Percentiles rank a stretch among this genome's conserved stretches.
These are phyloP conservation scores for Epicoccum nigrum DNA, from an alignment of 2,329 filamentous ascomycete species.

Conservation along the genomic window DNA sequence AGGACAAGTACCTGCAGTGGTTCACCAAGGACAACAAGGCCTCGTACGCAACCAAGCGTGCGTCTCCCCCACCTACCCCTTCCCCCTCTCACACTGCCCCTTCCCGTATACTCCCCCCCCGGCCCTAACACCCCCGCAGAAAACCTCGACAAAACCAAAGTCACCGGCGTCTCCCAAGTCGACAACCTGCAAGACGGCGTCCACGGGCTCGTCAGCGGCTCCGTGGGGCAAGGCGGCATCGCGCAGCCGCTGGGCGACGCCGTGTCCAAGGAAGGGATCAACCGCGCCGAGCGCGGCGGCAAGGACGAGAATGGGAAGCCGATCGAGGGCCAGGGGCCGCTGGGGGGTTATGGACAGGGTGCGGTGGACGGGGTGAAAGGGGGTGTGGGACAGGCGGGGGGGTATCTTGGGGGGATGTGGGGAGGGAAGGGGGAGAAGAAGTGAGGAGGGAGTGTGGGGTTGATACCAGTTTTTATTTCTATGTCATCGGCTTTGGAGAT, in stretches of 20 bases:
- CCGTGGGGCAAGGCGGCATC: constrained; percentile 72
- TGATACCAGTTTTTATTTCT: background rate
- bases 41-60: constrained; percentile 72
- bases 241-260: constrained; percentile 68
- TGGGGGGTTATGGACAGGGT: constrained; percentile 41
- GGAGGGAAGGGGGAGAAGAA: constrained; percentile 29
- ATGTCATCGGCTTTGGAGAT: background rate
- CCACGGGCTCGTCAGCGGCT: constrained; percentile 65
- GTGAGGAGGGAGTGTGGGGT: constrained; percentile 25
- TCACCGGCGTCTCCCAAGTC: constrained; percentile 70
- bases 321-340: constrained; percentile 51
- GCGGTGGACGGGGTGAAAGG: constrained; percentile 43
- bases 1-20: constrained; percentile 73
- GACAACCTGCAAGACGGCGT: constrained; percentile 72
- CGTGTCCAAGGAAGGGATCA: constrained; percentile 68
- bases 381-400: constrained; percentile 29
- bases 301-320: constrained; percentile 63
- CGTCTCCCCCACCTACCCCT: constrained; percentile 24
- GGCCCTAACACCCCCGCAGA: constrained; percentile 53
- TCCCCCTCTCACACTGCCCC: too few species aligned
- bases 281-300: constrained; percentile 67
- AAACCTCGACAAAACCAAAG: constrained; percentile 70
- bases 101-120: background rate
- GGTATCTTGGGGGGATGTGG: constrained; percentile 31
- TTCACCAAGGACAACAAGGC: constrained; percentile 81